Evolutionary conservation across 1,139 yeast genomes (phyloP), one percentile per base, ranked within the genome.

Genomic region (Pichia sp.): DNA sequence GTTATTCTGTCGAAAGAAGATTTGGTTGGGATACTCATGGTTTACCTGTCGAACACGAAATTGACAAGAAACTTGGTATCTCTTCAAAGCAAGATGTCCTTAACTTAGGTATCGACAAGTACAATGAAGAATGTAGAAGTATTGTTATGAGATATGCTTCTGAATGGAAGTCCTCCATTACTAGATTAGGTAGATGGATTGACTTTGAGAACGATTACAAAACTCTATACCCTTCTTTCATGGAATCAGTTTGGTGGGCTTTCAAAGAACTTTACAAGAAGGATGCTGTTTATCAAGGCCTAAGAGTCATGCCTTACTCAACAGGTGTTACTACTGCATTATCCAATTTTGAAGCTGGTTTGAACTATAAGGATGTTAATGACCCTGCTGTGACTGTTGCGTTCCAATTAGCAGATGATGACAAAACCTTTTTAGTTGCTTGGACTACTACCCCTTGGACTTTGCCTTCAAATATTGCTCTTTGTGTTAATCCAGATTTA

Each of bases 391-490:
- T 93, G 41, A 88, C 96, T 48, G 67, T 93, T 52, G 94, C 88
- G 21, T 93, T 91, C 72, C 88, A 88, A 49, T 69, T 86, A 44
- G 68, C 74, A 21, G 84, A 77, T 49, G 94, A 89, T 56, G 85
- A 84, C 50, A 77, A 83, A 56, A 85, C 95, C 43, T 69, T 74
- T 52, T 70, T 91, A 53, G 89, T 91, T 36, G 98, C 97, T 15
- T 91, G 99, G 99, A 91, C 99, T 35, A 91, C 99, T 49, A 91
- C 99, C 31, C 99, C 99, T 40, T 91, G 99, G 99, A 93, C 99
- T 39, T 72, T 91, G 59, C 98, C 98, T 36, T 84, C 96, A 21
- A 91, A 91, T 65, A 68, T 91, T 60, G 93, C 91, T 14, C 73
- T 91, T 49, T 89, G 95, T 57, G 97, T 91, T 36, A 77, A 91